Percentiles rank a stretch among this genome's conserved stretches.
phyloP scores from a whole-genome alignment of 2,329 filamentous ascomycete species.

The Colletotrichum gloeosporioides region DNA sequence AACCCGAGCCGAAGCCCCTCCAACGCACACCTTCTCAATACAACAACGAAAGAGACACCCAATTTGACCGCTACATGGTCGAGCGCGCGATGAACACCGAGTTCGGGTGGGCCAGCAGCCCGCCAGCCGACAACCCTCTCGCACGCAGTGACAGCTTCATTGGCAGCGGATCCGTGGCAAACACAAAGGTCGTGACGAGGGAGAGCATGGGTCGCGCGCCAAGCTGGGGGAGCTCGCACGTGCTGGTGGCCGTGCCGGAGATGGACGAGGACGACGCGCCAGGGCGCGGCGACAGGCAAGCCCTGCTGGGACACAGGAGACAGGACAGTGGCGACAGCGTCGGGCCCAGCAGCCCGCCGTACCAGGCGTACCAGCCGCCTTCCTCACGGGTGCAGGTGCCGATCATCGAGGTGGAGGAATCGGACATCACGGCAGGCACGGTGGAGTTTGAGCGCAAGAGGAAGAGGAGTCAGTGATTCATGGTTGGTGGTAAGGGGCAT shows the following conservation, averaged over 20 bases:
- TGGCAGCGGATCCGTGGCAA: slow-evolving; percentile 24
- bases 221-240: slow-evolving; percentile 43
- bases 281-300: slow-evolving; percentile 29
- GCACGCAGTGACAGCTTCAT: slow-evolving; percentile 30
- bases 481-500: neutral
- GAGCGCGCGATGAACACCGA: slow-evolving; percentile 37
- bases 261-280: slow-evolving; percentile 35
- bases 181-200: slow-evolving; percentile 9
- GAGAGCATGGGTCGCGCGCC: slow-evolving; percentile 31
- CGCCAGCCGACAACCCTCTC: slow-evolving; percentile 7
- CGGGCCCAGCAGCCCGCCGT: neutral
- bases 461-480: slow-evolving; percentile 19
- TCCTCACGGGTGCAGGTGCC: neutral
- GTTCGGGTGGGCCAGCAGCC: slow-evolving; percentile 34
- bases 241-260: slow-evolving; percentile 43
- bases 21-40: slow-evolving; percentile 20
- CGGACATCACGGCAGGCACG: slow-evolving; percentile 26
- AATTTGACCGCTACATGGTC: slow-evolving; percentile 32
- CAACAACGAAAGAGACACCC: slow-evolving; percentile 31
- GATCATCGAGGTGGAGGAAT: slow-evolving; percentile 23
- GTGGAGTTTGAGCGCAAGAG: slow-evolving; percentile 33
- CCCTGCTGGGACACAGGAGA: slow-evolving; percentile 29
- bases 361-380: neutral
- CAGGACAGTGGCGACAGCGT: slow-evolving; percentile 1
- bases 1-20: neutral